Conservation (phyloP, 208 protist genomes). For the Wallacemonas sp. region DNA sequence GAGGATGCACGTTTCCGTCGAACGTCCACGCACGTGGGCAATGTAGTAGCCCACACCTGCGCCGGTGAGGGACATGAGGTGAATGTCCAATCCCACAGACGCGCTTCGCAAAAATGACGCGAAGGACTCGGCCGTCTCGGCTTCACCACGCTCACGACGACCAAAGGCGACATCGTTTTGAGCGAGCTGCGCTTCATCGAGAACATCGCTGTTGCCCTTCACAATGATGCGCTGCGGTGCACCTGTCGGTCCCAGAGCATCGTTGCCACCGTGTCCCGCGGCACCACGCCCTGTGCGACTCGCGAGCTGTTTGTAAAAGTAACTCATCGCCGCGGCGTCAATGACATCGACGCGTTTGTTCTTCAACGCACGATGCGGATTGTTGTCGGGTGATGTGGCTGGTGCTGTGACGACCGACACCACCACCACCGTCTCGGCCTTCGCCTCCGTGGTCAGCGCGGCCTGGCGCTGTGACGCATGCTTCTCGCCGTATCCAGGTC, state of each 20-base stretch:
- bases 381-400: constrained; percentile 35
- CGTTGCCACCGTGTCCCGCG: neutral
- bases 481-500: too few species aligned
- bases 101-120: constrained; percentile 54
- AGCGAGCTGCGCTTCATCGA: constrained; percentile 18
- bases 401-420: constrained; percentile 57
- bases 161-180: constrained; percentile 5
- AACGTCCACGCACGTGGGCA: constrained; percentile 44
- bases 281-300: constrained; percentile 6
- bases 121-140: constrained; percentile 30
- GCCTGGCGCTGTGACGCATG: too few species aligned
- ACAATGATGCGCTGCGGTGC: constrained; percentile 13
- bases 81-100: constrained; percentile 75
- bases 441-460: too few species aligned
- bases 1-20: constrained; percentile 51
- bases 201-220: constrained; percentile 2
- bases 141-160: constrained; percentile 4
- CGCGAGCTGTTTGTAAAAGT: constrained; percentile 50
- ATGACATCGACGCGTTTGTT: constrained; percentile 72
- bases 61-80: constrained; percentile 69
- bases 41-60: constrained; percentile 75
- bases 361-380: constrained; percentile 51
- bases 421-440: neutral
- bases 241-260: neutral
- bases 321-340: constrained; percentile 39